These are phyloP conservation scores for Neurospora hispaniola DNA, from an alignment of 495 filamentous ascomycete species.

Conservation along the genomic window DNA sequence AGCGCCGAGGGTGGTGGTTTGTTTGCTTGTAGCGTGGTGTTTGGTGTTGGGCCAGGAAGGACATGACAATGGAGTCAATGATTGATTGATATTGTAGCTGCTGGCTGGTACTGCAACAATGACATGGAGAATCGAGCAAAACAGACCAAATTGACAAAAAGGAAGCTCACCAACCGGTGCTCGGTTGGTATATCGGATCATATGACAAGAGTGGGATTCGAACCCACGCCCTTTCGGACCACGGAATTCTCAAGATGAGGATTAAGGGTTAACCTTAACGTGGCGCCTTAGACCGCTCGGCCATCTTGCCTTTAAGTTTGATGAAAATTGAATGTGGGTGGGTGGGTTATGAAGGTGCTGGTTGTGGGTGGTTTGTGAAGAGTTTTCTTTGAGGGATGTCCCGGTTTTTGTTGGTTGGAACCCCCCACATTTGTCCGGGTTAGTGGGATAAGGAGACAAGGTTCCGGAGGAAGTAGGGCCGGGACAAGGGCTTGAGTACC, in stretches of 20 bases:
- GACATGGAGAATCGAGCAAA: background rate
- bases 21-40: background rate
- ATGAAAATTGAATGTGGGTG: background rate
- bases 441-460: too few relatives aligned
- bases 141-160: background rate
- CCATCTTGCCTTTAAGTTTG: background rate
- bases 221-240: conserved; percentile 25
- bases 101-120: background rate
- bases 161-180: background rate
- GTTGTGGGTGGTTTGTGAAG: background rate
- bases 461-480: too few relatives aligned
- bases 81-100: background rate
- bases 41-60: background rate
- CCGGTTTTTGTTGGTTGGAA: too few relatives aligned
- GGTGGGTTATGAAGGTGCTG: background rate
- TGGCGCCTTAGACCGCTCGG: too few relatives aligned
- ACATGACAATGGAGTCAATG: background rate
- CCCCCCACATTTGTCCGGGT: too few relatives aligned
- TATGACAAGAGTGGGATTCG: conserved; percentile 29
- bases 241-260: too few relatives aligned
- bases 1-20: background rate
- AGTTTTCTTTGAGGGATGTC: background rate
- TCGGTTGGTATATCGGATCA: background rate
- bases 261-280: too few relatives aligned
- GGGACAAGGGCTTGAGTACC: too few relatives aligned